Conservation (phyloP, 768 basidiomycete genomes). For the Mycena vitilis region DNA sequence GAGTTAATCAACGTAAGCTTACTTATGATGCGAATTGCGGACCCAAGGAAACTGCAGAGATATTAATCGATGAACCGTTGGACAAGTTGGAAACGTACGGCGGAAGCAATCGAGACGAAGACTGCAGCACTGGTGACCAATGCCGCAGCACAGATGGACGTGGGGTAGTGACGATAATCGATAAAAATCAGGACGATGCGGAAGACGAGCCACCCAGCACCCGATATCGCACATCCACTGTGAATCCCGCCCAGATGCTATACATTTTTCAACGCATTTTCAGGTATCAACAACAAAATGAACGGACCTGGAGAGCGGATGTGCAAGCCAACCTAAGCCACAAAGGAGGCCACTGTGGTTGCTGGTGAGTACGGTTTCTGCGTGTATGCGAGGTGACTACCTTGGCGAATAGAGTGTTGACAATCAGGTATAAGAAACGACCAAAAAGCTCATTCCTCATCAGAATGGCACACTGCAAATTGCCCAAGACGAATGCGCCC, state of each 20-base stretch:
- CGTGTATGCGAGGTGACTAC: slow-evolving; percentile 44
- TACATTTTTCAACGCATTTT: slow-evolving; percentile 24
- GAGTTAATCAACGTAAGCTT: slow-evolving; percentile 34
- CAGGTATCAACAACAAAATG: background rate
- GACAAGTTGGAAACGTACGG: slow-evolving; percentile 38
- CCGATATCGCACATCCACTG: slow-evolving; percentile 83
- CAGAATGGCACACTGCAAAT: slow-evolving; percentile 77
- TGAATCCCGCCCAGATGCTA: slow-evolving; percentile 88
- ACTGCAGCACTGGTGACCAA: slow-evolving; percentile 71
- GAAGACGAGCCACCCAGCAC: slow-evolving; percentile 78
- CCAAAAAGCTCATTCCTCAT: slow-evolving; percentile 88
- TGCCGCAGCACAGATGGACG: slow-evolving; percentile 69
- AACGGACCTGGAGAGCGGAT: slow-evolving; percentile 58
- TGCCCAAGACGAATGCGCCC: slow-evolving; percentile 80
- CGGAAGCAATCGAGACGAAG: slow-evolving; percentile 70
- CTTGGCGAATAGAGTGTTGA: slow-evolving; percentile 86
- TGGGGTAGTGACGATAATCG: slow-evolving; percentile 61
- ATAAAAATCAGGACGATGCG: slow-evolving; percentile 66
- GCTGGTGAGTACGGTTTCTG: background rate
- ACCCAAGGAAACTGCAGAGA: slow-evolving; percentile 71
- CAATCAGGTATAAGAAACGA: slow-evolving; percentile 75
- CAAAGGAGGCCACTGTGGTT: slow-evolving; percentile 62
- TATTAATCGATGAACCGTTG: background rate
- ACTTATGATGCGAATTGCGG: slow-evolving; percentile 87
- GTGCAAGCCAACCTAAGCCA: slow-evolving; percentile 78